A percentile compares a stretch with the other conserved stretches of the same genome.
phyloP scores from a whole-genome alignment of 371 early-diverging fungal genomes.

The Mucor sp. region DNA sequence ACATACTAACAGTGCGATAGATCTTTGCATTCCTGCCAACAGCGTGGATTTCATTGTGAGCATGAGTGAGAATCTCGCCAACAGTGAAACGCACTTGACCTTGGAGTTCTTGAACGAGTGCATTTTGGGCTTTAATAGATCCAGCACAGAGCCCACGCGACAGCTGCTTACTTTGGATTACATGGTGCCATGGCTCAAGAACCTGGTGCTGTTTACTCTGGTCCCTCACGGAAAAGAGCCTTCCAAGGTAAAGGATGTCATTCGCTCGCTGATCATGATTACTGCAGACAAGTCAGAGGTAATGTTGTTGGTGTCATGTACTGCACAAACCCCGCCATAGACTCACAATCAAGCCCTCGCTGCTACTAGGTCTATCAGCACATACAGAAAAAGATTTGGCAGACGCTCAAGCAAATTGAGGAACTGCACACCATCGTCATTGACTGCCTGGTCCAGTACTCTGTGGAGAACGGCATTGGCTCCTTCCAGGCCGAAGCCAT shows the following conservation, averaged over 20 bases:
- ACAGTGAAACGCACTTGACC: constrained; percentile 75
- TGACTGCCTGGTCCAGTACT: constrained; percentile 73
- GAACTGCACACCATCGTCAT: constrained; percentile 75
- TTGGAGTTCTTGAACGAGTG: constrained; percentile 87
- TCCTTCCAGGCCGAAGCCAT: constrained; percentile 77
- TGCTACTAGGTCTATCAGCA: constrained; percentile 61
- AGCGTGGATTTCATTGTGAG: constrained; percentile 72
- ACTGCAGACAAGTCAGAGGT: constrained; percentile 72
- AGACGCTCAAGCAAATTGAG: constrained; percentile 69
- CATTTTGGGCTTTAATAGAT: constrained; percentile 75
- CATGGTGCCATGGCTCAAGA: constrained; percentile 85
- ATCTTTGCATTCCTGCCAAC: constrained; percentile 87
- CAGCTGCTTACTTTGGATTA: constrained; percentile 84
- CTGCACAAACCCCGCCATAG: no score
- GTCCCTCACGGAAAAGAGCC: constrained; percentile 8
- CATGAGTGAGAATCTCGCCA: constrained; percentile 78
- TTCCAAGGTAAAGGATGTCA: constrained; percentile 67
- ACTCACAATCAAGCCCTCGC: no score
- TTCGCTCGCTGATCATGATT: constrained; percentile 73
- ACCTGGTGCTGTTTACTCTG: constrained; percentile 62
- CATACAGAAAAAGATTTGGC: constrained; percentile 85
- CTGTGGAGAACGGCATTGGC: constrained; percentile 78
- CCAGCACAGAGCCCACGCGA: constrained; percentile 50
- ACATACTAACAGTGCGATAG: no score
- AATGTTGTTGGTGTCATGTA: no score